Conservation (phyloP, 306 rosid species). For the Lathyrus oleraceus region DNA sequence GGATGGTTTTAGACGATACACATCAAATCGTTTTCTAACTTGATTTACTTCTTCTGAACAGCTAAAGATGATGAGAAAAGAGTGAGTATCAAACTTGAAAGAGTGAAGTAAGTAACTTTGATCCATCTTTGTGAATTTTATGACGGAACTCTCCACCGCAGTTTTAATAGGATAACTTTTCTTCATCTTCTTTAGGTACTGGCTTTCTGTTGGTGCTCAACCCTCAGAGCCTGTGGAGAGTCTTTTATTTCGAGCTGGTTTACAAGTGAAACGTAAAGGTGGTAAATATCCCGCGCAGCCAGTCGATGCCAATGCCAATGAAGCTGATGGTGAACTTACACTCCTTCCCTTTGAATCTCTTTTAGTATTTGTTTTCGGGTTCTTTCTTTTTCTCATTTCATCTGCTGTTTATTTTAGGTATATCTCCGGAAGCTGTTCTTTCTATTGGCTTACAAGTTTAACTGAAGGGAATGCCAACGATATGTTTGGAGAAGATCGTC, state of each 20-base stretch:
- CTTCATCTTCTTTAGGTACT: constrained; percentile 56
- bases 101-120: constrained; percentile 71
- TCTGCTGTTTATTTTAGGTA: constrained; percentile 36
- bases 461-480: constrained; percentile 30
- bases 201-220: constrained; percentile 96
- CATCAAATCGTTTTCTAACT: constrained; percentile 30
- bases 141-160: constrained; percentile 13
- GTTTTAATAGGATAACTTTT: background rate
- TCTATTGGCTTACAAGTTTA: constrained; percentile 47
- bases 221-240: constrained; percentile 80
- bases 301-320: constrained; percentile 22
- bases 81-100: constrained; percentile 73
- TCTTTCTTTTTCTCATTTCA: constrained; percentile 25
- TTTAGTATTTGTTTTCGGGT: background rate
- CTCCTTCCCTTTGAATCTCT: constrained; percentile 21
- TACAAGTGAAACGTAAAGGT: constrained; percentile 61
- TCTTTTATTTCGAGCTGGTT: constrained; percentile 68
- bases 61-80: constrained; percentile 74
- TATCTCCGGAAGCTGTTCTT: constrained; percentile 47
- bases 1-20: constrained; percentile 23
- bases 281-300: constrained; percentile 48
- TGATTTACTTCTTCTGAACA: constrained; percentile 43
- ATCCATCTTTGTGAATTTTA: constrained; percentile 11
- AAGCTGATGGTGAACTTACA: constrained; percentile 39
- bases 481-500: constrained; percentile 25